Evolutionary conservation across 2,329 filamentous ascomycete species (phyloP).

Genomic region (Fusarium torulosum): DNA sequence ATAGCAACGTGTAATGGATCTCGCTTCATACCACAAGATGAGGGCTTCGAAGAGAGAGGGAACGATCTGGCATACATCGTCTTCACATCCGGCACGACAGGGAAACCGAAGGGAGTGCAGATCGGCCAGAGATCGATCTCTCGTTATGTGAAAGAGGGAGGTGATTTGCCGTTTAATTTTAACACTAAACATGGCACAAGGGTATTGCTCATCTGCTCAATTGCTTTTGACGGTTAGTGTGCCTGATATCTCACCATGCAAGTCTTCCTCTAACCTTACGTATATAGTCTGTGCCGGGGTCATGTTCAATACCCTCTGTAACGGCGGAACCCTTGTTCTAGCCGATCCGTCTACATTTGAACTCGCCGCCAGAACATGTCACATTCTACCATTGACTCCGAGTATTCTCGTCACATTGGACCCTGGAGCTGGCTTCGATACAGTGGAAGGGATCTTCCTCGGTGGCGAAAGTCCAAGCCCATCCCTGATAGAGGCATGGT

Average conservation of each 20-base stretch:
- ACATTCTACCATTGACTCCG: not conserved
- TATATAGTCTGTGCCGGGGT: not conserved
- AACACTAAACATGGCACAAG: not conserved
- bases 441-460: not conserved
- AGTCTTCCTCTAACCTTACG: not conserved
- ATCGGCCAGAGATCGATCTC: not conserved
- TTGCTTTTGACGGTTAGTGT: not conserved
- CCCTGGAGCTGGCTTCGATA: not conserved
- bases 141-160: not conserved
- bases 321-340: not conserved
- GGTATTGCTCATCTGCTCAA: not conserved
- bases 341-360: not conserved
- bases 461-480: not conserved
- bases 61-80: constrained; percentile 1
- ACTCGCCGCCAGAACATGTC: not conserved
- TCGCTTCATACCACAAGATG: too few relatives aligned
- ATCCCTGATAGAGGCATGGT: not conserved
- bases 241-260: not conserved
- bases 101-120: constrained; percentile 3
- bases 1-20: too few relatives aligned
- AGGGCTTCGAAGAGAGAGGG: too few relatives aligned
- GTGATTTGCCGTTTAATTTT: not conserved
- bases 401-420: not conserved
- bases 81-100: constrained; percentile 4
- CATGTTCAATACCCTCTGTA: not conserved